Evolutionary conservation across 768 basidiomycete genomes (phyloP), one percentile per base, ranked within the genome.

Genomic region (Lactarius quietus): DNA sequence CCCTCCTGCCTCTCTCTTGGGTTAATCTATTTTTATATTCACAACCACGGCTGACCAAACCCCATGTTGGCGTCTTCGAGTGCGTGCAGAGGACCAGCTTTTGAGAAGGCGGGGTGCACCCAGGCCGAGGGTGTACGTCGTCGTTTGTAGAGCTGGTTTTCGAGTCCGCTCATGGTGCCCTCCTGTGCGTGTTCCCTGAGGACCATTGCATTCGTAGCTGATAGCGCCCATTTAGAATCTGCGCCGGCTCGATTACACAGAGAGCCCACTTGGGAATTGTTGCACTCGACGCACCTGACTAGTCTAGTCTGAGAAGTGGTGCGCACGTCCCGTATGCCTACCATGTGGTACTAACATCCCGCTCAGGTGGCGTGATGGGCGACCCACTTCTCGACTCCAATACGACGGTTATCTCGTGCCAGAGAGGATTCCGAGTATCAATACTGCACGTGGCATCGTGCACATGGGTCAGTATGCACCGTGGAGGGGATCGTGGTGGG

Each of bases 71-170:
- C n/a, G 3, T 4, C 20, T 43, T 45, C 45, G n/a, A 45, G 20
- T n/a, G 12, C 45, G 12, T 45, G 45, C 23, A 45, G n/a, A 23
- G 23, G n/a, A 1, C n/a, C 43, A n/a, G 23, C 41, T 31, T 29
- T 10, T 12, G 26, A n/a, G 41, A 43, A 43, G n/a, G n/a, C n/a
- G 43, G 28, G 41, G 39, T 55, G n/a, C 61, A 55, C 39, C 38
- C 61, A 55, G 61, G 61, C 53, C 61, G 61, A 55, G 53, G 61
- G 61, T 62, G 60, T n/a, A 17, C 3, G 53, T 62, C 23, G n/a
- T 33, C 39, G 39, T 55, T 8, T 20, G 61, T 41, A 39, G 61
- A 15, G 60, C 35, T 53, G 60, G 61, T 26, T 28, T n/a, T n/a
- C 38, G 6, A 10, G 52, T 39, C 20, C 7, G 35, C 52, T 28